Percentiles rank a stretch among this genome's conserved stretches.
phyloP scores from a whole-genome alignment of 805 yeast species.

The Candida sithepensis region DNA sequence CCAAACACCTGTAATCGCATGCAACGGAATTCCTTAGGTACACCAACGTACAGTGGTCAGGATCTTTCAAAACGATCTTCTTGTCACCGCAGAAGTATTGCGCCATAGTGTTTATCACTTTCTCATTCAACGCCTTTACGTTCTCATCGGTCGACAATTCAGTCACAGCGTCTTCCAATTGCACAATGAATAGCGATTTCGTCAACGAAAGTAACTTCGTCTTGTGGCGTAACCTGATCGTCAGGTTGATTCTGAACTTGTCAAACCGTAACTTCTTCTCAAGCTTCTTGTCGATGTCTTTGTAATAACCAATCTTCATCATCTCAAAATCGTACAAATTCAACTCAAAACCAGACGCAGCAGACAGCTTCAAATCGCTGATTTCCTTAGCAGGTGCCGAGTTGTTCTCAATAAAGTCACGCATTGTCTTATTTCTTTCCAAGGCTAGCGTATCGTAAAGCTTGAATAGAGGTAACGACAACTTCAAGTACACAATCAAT shows the following conservation, averaged over 20 bases:
- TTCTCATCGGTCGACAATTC: slow-evolving; percentile 11
- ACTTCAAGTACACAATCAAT: slow-evolving; percentile 26
- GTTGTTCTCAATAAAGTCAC: slow-evolving; percentile 3
- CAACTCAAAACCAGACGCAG: slow-evolving; percentile 19
- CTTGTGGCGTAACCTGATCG: slow-evolving; percentile 23
- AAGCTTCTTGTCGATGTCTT: slow-evolving; percentile 17
- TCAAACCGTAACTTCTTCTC: slow-evolving; percentile 21
- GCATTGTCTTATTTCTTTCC: slow-evolving; percentile 7
- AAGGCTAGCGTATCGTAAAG: slow-evolving; percentile 10
- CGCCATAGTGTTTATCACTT: slow-evolving; percentile 6
- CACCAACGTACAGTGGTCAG: slow-evolving; percentile 13
- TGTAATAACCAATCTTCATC: slow-evolving; percentile 25
- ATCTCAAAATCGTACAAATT: slow-evolving; percentile 21
- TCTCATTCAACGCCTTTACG: slow-evolving; percentile 9
- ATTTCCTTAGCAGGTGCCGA: slow-evolving; percentile 9
- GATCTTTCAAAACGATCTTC: slow-evolving; percentile 1
- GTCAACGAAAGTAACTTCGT: slow-evolving; percentile 13
- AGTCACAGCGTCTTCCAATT: slow-evolving; percentile 14
- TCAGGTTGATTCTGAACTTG: slow-evolving; percentile 16
- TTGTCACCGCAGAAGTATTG: slow-evolving; percentile 20
- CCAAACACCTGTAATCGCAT: slow-evolving; percentile 23
- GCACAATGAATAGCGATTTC: slow-evolving; percentile 22
- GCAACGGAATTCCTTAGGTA: slow-evolving; percentile 24
- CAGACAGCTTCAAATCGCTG: slow-evolving; percentile 14
- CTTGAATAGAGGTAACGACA: slow-evolving; percentile 29